phyloP scores from a whole-genome alignment of 1,284 basidiomycete genomes.

The Baeospora myosura region DNA sequence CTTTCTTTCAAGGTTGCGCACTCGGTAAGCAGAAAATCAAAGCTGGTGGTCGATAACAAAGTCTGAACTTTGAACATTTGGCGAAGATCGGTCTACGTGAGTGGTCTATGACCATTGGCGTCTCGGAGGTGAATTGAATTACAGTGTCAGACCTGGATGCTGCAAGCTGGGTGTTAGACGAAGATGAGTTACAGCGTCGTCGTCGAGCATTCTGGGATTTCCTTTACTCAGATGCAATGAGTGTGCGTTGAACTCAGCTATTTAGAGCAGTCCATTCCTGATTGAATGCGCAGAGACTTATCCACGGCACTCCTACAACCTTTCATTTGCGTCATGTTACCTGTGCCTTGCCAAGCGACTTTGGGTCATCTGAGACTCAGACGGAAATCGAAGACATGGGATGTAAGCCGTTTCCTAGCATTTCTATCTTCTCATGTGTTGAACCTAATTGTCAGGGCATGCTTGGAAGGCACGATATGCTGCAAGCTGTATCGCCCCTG shows the following conservation, averaged over 20 bases:
- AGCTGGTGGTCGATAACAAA: too few species aligned
- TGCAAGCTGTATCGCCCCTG: slow-evolving; percentile 36
- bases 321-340: slow-evolving; percentile 39
- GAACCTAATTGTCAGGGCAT: slow-evolving; percentile 27
- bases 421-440: slow-evolving; percentile 5
- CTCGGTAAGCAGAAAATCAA: slow-evolving; percentile 28
- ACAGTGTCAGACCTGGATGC: slow-evolving; percentile 41
- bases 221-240: slow-evolving; percentile 42
- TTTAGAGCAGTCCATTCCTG: not conserved
- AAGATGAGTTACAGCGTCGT: slow-evolving; percentile 40
- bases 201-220: slow-evolving; percentile 52
- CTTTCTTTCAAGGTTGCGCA: slow-evolving; percentile 35
- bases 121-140: not conserved
- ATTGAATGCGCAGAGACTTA: slow-evolving; percentile 29
- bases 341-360: slow-evolving; percentile 44
- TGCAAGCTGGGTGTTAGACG: slow-evolving; percentile 39
- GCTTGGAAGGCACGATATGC: slow-evolving; percentile 42
- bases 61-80: slow-evolving; percentile 1
- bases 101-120: slow-evolving; percentile 15
- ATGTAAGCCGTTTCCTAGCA: slow-evolving; percentile 29
- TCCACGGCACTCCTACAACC: slow-evolving; percentile 40
- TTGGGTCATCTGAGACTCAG: slow-evolving; percentile 22
- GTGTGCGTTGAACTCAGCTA: slow-evolving; percentile 25
- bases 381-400: slow-evolving; percentile 31
- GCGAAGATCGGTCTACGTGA: slow-evolving; percentile 44